A percentile compares a stretch with the other conserved stretches of the same genome.
Conservation (phyloP, 371 early-diverging fungal species). For the Coemansia sp. region DNA sequence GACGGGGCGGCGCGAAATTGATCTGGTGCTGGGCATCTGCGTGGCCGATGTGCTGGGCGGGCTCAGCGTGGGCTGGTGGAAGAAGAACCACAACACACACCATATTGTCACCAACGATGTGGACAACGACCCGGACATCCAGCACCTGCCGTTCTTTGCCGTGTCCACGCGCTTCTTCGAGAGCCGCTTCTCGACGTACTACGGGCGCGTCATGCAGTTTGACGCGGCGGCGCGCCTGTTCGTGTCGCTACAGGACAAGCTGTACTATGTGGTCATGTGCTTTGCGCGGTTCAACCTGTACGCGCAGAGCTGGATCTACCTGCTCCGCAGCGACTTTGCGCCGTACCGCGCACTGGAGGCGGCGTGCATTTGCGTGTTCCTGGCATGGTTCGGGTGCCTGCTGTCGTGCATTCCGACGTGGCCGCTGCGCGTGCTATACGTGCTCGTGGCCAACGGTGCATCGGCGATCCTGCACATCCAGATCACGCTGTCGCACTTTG, state of each 20-base stretch:
- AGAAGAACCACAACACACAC: conserved; percentile 92
- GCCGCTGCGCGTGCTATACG: conserved; percentile 62
- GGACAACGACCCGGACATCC: conserved; percentile 96
- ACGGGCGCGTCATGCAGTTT: conserved; percentile 76
- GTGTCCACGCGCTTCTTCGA: conserved; percentile 77
- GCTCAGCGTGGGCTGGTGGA: conserved; percentile 95
- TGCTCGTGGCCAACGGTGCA: conserved; percentile 76
- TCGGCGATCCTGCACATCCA: conserved; percentile 91
- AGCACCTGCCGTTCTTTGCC: conserved; percentile 94
- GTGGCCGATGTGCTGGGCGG: conserved; percentile 85
- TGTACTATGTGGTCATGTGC: conserved; percentile 81
- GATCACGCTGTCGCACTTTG: conserved; percentile 94
- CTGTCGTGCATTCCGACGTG: conserved; percentile 69
- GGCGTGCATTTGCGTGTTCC: conserved; percentile 68
- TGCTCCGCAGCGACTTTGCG: conserved; percentile 61
- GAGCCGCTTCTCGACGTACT: conserved; percentile 89
- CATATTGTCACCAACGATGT: conserved; percentile 87
- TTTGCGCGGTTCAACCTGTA: conserved; percentile 95
- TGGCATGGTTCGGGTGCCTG: conserved; percentile 74
- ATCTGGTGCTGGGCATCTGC: conserved; percentile 78
- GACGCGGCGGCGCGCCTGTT: conserved; percentile 74
- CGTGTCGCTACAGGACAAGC: conserved; percentile 77
- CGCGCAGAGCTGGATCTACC: conserved; percentile 67
- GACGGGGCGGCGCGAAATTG: conserved; percentile 70
- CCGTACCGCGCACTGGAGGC: conserved; percentile 76